Conservation (phyloP, 2,329 filamentous ascomycete species). For the Fusarium sp. region DNA sequence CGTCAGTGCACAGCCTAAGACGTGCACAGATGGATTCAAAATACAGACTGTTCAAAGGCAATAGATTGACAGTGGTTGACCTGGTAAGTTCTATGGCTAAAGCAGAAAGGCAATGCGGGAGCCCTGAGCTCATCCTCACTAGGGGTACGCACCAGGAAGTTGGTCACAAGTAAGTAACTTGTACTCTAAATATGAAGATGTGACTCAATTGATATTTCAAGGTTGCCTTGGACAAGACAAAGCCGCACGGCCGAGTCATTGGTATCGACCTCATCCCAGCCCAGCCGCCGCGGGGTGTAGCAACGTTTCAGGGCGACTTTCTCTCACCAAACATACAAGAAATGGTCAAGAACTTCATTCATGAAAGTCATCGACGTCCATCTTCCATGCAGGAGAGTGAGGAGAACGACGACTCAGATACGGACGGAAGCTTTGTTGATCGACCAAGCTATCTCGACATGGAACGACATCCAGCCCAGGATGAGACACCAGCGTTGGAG, state of each 20-base stretch:
- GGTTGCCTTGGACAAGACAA: slow-evolving; percentile 83
- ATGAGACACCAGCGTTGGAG: background rate
- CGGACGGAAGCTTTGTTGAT: slow-evolving; percentile 42
- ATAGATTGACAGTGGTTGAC: slow-evolving; percentile 87
- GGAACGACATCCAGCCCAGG: slow-evolving; percentile 56
- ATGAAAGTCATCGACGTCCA: slow-evolving; percentile 58
- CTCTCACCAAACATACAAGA: slow-evolving; percentile 76
- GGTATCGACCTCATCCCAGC: slow-evolving; percentile 96
- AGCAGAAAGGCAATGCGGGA: background rate
- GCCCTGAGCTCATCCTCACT: slow-evolving; percentile 15
- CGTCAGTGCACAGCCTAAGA: slow-evolving; percentile 1
- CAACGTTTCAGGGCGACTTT: slow-evolving; percentile 94
- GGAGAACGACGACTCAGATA: slow-evolving; percentile 27
- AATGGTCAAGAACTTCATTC: slow-evolving; percentile 79
- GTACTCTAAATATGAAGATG: background rate
- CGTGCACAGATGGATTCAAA: slow-evolving; percentile 76
- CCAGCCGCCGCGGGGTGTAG: slow-evolving; percentile 89
- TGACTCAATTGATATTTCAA: slow-evolving; percentile 48
- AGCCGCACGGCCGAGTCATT: slow-evolving; percentile 79
- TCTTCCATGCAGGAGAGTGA: slow-evolving; percentile 8
- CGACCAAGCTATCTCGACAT: slow-evolving; percentile 72
- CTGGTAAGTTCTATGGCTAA: slow-evolving; percentile 64
- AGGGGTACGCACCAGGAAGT: slow-evolving; percentile 80
- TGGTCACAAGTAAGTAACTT: slow-evolving; percentile 69
- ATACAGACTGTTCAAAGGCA: slow-evolving; percentile 76